Evolutionary conservation across 2,329 filamentous ascomycete genomes (phyloP), one percentile per base, ranked within the genome.

Genomic region (Colletotrichum sp.): DNA sequence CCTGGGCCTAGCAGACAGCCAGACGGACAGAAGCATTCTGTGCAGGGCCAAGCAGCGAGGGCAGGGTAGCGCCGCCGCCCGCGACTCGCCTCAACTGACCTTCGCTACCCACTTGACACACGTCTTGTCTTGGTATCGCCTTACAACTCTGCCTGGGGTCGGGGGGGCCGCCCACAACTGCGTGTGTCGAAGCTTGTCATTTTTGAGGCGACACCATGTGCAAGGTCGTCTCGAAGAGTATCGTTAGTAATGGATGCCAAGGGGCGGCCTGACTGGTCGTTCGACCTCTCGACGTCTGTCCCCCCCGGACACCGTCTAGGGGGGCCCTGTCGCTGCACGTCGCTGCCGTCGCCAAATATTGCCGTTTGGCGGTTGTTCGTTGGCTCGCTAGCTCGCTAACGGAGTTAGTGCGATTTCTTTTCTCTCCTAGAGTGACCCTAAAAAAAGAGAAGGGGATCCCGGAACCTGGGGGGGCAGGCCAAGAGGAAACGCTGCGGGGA

Each of bases 91-190:
- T 26, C 30, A 38, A 72, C 63, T 75, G 68, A 70, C 61, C 38
- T 57, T 43, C 61, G 55, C 67, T 75, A 32, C 63, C 36, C 28
- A 75, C 68, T 75, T 75, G 72, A 75, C 52, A 75, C 72, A 67
- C 24, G 69, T 72, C 72, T 72, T 72, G 72, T 72, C 69, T 75
- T 75, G 61, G 72, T 72, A 58, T 75, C 63, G 72, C 52, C 58
- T 63, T 67, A 30, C 61, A 61, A 52, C 26, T 15, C 12, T 15
- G 58, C 34, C 64, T 28, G 43, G 26, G n/a, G 16, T 16, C 30
- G 36, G 36, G 36, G 8, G 36, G 34, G 34, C 34, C 34, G 34
- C 34, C 34, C 34, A 36, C 34, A 36, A 36, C 15, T 36, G 34
- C 34, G 34, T 24, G 21, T 61, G 18, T 65, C 21, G 55, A 58